phyloP scores from a whole-genome alignment of 805 yeast species.

The Tetrapisispora arboricola region DNA sequence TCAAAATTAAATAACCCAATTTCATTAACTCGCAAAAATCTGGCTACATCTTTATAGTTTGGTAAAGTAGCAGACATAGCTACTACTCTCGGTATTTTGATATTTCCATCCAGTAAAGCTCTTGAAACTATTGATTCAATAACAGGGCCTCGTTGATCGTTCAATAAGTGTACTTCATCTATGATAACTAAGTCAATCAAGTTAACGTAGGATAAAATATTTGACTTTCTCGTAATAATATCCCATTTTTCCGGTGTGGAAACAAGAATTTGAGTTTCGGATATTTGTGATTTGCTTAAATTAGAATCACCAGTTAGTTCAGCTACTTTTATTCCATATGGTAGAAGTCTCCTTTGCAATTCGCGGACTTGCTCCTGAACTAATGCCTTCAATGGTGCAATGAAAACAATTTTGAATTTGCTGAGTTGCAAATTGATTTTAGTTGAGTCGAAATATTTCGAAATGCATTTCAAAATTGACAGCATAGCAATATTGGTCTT shows the following conservation, averaged over 20 bases:
- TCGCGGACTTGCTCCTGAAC: constrained; percentile 93
- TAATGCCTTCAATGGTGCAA: constrained; percentile 89
- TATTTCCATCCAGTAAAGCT: constrained; percentile 39
- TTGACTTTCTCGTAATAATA: constrained; percentile 75
- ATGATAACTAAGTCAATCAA: constrained; percentile 64
- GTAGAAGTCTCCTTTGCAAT: constrained; percentile 56
- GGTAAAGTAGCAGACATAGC: constrained; percentile 93
- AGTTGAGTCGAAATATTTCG: constrained; percentile 37
- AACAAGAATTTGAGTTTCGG: constrained; percentile 70
- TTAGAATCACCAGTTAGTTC: constrained; percentile 89
- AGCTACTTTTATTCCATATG: constrained; percentile 60
- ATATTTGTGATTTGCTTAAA: constrained; percentile 63
- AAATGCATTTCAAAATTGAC: constrained; percentile 54
- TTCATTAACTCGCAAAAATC: constrained; percentile 58
- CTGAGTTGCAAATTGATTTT: constrained; percentile 43
- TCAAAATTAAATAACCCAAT: constrained; percentile 73
- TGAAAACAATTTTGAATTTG: constrained; percentile 68
- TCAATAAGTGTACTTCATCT: constrained; percentile 88
- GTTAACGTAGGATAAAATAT: constrained; percentile 53
- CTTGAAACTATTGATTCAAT: constrained; percentile 80
- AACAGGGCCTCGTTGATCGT: constrained; percentile 94
- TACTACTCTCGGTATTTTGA: constrained; percentile 52
- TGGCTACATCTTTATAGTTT: constrained; percentile 77
- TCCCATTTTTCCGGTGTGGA: constrained; percentile 99
- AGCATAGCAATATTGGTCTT: constrained; percentile 94